These are phyloP conservation scores for Corrigiola litoralis DNA, from an alignment of 179 eudicot genomes.

Conservation along the genomic window DNA sequence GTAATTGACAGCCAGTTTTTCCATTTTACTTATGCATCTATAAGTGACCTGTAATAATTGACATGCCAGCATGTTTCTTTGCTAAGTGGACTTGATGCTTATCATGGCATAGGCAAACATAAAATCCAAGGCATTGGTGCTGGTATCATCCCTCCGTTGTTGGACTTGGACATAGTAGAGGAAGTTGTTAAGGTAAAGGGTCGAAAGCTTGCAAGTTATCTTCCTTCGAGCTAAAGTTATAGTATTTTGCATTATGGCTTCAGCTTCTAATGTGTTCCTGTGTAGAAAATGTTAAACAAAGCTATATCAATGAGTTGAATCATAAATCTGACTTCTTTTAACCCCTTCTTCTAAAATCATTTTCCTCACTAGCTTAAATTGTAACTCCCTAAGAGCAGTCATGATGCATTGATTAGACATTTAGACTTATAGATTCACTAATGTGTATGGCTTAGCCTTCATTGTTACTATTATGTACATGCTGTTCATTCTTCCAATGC, in stretches of 20 bases:
- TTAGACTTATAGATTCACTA: background rate
- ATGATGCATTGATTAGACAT: too few species aligned
- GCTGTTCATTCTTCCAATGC: too few species aligned
- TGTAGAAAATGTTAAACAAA: too few species aligned
- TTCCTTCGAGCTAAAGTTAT: too few species aligned
- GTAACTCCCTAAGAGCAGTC: background rate
- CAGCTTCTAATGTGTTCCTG: too few species aligned
- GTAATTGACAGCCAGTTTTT: too few species aligned
- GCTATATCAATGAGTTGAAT: too few species aligned
- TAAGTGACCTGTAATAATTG: background rate
- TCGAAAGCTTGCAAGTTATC: background rate
- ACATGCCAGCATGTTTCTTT: background rate
- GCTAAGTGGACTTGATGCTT: background rate
- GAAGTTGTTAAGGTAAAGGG: slow-evolving; percentile 9
- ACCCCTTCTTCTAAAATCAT: too few species aligned
- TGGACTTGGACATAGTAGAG: slow-evolving; percentile 12
- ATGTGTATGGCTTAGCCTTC: background rate
- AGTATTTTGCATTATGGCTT: too few species aligned
- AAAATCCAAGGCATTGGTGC: slow-evolving; percentile 16
- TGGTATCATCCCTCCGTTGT: slow-evolving; percentile 5
- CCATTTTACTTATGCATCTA: background rate
- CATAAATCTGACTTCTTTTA: too few species aligned
- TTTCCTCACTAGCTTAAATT: too few species aligned
- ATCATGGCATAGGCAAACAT: slow-evolving; percentile 4
- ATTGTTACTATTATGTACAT: too few species aligned